Conservation (phyloP, 805 yeast genomes). For the Lachancea fermentati region DNA sequence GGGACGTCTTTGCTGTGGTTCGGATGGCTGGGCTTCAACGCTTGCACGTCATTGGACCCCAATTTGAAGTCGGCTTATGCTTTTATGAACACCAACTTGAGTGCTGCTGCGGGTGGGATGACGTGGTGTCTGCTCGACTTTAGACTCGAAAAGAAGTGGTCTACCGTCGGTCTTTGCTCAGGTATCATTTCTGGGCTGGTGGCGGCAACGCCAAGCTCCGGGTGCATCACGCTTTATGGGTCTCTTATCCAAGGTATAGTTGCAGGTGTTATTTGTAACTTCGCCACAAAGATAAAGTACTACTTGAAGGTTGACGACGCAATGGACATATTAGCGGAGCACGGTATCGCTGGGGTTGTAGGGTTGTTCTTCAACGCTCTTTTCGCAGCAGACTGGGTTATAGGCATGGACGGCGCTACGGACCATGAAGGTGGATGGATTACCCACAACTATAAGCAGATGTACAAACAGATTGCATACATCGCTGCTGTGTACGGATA, state of each 20-base stretch:
- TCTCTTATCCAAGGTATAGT: conserved; percentile 78
- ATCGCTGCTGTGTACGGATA: conserved; percentile 71
- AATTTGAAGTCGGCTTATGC: conserved; percentile 81
- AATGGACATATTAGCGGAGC: conserved; percentile 95
- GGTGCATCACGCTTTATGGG: conserved; percentile 87
- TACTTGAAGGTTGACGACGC: conserved; percentile 83
- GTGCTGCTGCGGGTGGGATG: conserved; percentile 87
- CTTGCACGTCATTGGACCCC: conserved; percentile 81
- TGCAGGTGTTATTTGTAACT: conserved; percentile 82
- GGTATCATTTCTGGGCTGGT: conserved; percentile 94
- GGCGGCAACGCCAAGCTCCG: conserved; percentile 95
- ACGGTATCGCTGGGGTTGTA: conserved; percentile 91
- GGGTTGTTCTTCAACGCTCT: conserved; percentile 87
- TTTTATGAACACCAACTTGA: conserved; percentile 82
- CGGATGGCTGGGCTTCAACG: conserved; percentile 96
- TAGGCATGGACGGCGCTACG: conserved; percentile 85
- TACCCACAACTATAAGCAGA: conserved; percentile 82
- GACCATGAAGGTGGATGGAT: conserved; percentile 91
- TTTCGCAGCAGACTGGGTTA: conserved; percentile 81
- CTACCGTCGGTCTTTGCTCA: conserved; percentile 91
- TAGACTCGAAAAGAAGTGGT: conserved; percentile 84
- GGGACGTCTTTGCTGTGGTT: conserved; percentile 87
- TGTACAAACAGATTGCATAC: conserved; percentile 86
- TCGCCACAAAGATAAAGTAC: conserved; percentile 81
- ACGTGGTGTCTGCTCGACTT: conserved; percentile 90